A percentile compares a stretch with the other conserved stretches of the same genome.
phyloP scores from a whole-genome alignment of 352 stramenopile species.

The Phytophthora macrochlamydospora region DNA sequence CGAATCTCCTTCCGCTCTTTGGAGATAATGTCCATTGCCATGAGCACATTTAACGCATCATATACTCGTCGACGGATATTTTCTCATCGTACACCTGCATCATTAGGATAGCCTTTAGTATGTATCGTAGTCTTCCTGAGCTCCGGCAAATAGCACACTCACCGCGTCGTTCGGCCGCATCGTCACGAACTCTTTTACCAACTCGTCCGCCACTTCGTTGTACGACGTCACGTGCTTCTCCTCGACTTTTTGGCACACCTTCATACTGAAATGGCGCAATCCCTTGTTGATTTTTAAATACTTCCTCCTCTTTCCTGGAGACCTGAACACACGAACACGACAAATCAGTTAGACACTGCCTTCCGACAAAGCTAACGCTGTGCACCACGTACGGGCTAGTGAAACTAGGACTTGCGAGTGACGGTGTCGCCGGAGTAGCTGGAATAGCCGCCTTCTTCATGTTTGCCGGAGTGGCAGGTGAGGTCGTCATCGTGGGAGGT shows the following conservation, averaged over 20 bases:
- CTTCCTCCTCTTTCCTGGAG: slow-evolving; percentile 79
- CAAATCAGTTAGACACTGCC: not conserved
- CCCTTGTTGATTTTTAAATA: slow-evolving; percentile 91
- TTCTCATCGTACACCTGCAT: slow-evolving; percentile 92
- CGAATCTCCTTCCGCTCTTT: slow-evolving; percentile 96
- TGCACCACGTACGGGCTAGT: slow-evolving; percentile 54
- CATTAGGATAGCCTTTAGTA: slow-evolving; percentile 4
- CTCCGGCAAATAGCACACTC: not conserved
- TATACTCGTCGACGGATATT: slow-evolving; percentile 97
- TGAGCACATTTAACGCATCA: slow-evolving; percentile 97
- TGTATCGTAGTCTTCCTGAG: not conserved
- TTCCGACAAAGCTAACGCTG: not conserved
- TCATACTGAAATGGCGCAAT: slow-evolving; percentile 95
- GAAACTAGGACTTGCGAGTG: slow-evolving; percentile 50
- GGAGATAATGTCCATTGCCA: slow-evolving; percentile 98
- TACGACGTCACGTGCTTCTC: slow-evolving; percentile 95
- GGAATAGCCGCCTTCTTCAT: slow-evolving; percentile 17
- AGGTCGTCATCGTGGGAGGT: slow-evolving; percentile 9
- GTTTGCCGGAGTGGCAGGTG: slow-evolving; percentile 12
- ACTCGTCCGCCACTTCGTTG: slow-evolving; percentile 95
- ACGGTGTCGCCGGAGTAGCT: slow-evolving; percentile 4
- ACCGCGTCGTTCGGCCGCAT: slow-evolving; percentile 84
- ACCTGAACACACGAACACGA: slow-evolving; percentile 25
- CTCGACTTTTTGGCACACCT: slow-evolving; percentile 97
- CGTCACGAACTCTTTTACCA: slow-evolving; percentile 90